These are phyloP conservation scores for Magnolia officinalis DNA, from an alignment of 164 flowering plant genomes.

Conservation along the genomic window DNA sequence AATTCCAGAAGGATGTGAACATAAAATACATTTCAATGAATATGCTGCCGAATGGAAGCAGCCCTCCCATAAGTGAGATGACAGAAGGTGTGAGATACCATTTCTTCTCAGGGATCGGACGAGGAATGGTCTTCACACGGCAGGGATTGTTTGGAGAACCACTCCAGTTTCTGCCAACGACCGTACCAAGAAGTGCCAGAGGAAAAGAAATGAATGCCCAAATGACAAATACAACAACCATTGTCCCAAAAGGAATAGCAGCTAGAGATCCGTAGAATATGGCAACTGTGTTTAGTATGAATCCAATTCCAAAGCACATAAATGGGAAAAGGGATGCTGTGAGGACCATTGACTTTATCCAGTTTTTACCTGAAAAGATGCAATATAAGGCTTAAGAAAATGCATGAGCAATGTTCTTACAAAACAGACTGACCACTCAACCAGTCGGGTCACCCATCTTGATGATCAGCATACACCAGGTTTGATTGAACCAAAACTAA, in stretches of 20 bases:
- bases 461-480: neutral
- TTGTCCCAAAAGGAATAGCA: constrained; percentile 97
- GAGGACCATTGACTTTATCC: constrained; percentile 97
- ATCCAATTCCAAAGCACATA: constrained; percentile 75
- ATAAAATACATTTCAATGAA: constrained; percentile 99
- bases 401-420: neutral
- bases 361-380: constrained; percentile 65
- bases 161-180: constrained; percentile 97
- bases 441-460: neutral
- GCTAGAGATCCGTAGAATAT: constrained; percentile 97
- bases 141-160: constrained; percentile 99
- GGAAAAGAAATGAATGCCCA: constrained; percentile 99
- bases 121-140: constrained; percentile 98
- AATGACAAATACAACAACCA: constrained; percentile 91
- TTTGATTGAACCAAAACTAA: neutral
- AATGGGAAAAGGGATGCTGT: constrained; percentile 78
- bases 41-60: constrained; percentile 94
- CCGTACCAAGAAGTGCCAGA: constrained; percentile 94
- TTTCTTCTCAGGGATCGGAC: constrained; percentile 97
- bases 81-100: constrained; percentile 97
- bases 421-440: neutral
- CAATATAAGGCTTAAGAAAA: neutral
- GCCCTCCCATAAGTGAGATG: constrained; percentile 92
- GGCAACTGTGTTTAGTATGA: constrained; percentile 83
- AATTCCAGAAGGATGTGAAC: constrained; percentile 99